Conservation (phyloP, 352 stramenopile species). For the Phytophthora colocasiae region DNA sequence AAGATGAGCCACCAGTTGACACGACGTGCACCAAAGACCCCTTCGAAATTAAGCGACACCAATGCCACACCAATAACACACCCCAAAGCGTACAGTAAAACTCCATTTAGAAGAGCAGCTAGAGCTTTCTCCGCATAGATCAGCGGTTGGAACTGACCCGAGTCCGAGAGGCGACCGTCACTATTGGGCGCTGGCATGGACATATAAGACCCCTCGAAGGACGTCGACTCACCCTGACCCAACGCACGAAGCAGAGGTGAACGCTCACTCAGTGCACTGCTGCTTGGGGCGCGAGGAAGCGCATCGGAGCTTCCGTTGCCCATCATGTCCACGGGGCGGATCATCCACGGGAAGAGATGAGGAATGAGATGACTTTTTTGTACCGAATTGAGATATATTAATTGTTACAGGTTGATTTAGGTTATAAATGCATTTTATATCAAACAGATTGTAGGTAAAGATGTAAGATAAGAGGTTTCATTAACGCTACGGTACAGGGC, state of each 20-base stretch:
- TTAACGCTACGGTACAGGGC: slow-evolving; percentile 6
- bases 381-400: neutral
- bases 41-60: slow-evolving; percentile 83
- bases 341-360: slow-evolving; percentile 32
- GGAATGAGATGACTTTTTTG: slow-evolving; percentile 10
- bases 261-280: slow-evolving; percentile 52
- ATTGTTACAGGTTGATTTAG: neutral
- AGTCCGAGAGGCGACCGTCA: slow-evolving; percentile 38
- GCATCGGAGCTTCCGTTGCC: slow-evolving; percentile 34
- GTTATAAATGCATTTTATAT: neutral
- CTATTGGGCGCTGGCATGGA: slow-evolving; percentile 53
- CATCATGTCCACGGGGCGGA: slow-evolving; percentile 41
- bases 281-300: slow-evolving; percentile 32
- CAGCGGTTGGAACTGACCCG: slow-evolving; percentile 74
- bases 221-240: slow-evolving; percentile 48
- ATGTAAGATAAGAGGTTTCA: slow-evolving; percentile 7
- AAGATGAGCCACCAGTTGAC: slow-evolving; percentile 89
- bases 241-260: slow-evolving; percentile 75
- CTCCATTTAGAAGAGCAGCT: slow-evolving; percentile 71
- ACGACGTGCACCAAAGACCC: slow-evolving; percentile 51
- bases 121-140: slow-evolving; percentile 82
- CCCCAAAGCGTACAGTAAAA: slow-evolving; percentile 81
- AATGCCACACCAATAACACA: slow-evolving; percentile 75
- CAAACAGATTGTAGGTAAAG: neutral
- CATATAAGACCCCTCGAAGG: slow-evolving; percentile 80